Conservation (phyloP, 2,329 filamentous ascomycete species). For the Endothia cerciana region DNA sequence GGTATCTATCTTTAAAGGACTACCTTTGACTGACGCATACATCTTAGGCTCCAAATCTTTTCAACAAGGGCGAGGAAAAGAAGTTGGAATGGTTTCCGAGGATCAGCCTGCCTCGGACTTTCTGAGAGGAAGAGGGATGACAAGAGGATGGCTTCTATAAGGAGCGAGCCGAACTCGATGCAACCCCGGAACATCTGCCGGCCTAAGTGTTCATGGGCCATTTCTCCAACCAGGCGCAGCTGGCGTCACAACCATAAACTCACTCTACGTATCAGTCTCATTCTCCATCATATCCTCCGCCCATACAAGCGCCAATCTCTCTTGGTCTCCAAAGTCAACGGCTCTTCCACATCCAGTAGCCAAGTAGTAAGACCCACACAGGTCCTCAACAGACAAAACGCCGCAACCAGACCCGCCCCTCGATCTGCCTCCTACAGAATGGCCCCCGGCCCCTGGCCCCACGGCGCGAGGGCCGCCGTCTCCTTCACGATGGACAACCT, state of each 20-base stretch:
- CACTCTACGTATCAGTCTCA: background rate
- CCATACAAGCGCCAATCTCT: background rate
- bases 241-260: too few relatives aligned
- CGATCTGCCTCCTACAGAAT: too few relatives aligned
- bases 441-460: constrained; percentile 32
- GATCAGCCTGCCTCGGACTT: too few relatives aligned
- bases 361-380: too few relatives aligned
- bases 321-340: background rate
- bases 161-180: background rate
- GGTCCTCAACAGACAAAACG: too few relatives aligned
- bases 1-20: too few relatives aligned
- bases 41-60: constrained; percentile 11
- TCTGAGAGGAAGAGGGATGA: too few relatives aligned
- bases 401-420: too few relatives aligned
- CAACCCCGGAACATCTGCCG: background rate
- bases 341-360: too few relatives aligned
- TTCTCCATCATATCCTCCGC: too few relatives aligned
- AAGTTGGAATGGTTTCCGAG: background rate
- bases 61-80: constrained; percentile 3
- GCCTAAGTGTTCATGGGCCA: too few relatives aligned
- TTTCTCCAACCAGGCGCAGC: background rate
- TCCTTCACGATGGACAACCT: constrained; percentile 41
- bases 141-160: background rate
- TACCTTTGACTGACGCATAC: background rate
- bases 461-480: constrained; percentile 34